phyloP scores from a whole-genome alignment of 495 filamentous ascomycete species.

The Aspergillus steynii region DNA sequence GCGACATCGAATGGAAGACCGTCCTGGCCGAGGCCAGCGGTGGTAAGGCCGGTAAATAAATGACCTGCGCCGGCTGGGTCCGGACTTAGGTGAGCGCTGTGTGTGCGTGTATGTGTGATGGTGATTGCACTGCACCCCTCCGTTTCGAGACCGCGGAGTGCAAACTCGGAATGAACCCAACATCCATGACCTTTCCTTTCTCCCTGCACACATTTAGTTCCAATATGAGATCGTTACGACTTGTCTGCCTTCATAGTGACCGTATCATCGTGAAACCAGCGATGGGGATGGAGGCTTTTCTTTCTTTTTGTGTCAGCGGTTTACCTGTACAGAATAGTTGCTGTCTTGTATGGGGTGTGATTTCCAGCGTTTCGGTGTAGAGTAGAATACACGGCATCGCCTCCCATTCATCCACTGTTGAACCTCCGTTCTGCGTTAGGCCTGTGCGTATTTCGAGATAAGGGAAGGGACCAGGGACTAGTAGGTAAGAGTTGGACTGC shows the following conservation, averaged over 20 bases:
- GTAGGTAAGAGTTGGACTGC: background rate
- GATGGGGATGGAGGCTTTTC: constrained; percentile 17
- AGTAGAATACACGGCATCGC: constrained; percentile 23
- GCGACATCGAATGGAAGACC: constrained; percentile 83
- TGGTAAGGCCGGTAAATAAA: constrained; percentile 56
- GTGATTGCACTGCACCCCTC: constrained; percentile 20
- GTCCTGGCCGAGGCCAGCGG: constrained; percentile 80
- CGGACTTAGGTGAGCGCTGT: constrained; percentile 33
- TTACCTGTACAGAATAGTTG: constrained; percentile 33
- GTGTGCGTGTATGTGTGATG: constrained; percentile 13
- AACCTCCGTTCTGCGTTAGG: background rate
- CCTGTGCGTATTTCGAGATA: constrained; percentile 2
- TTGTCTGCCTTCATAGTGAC: constrained; percentile 27
- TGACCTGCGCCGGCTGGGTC: constrained; percentile 39
- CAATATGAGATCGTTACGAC: constrained; percentile 49
- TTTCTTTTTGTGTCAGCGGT: constrained; percentile 25
- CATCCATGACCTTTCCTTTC: constrained; percentile 30
- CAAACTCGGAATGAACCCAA: constrained; percentile 29
- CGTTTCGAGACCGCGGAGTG: constrained; percentile 20
- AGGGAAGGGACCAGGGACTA: background rate
- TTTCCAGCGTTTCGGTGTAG: constrained; percentile 23
- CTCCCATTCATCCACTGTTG: constrained; percentile 14
- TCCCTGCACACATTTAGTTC: constrained; percentile 36
- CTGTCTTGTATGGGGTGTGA: constrained; percentile 21
- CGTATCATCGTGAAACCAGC: constrained; percentile 14